phyloP scores from a whole-genome alignment of 2,329 filamentous ascomycete genomes.

The Colletotrichum coccodes region DNA sequence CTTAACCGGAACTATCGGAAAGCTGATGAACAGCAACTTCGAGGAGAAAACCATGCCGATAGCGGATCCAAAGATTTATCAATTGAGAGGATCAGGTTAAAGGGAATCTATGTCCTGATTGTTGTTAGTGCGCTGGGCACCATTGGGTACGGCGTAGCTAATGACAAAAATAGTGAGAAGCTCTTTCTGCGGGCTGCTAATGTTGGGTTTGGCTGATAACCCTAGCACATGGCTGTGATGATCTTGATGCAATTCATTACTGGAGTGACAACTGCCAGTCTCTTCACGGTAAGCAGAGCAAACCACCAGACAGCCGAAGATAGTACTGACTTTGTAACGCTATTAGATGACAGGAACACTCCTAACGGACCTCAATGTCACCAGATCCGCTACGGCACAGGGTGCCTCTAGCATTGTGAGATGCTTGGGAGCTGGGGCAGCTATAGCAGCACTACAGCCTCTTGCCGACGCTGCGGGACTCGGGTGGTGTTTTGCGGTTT shows the following conservation, averaged over 20 bases:
- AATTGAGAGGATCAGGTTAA: constrained; percentile 60
- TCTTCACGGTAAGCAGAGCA: constrained; percentile 23
- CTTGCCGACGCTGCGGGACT: constrained; percentile 28
- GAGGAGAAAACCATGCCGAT: neutral
- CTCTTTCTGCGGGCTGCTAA: neutral
- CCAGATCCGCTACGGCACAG: constrained; percentile 39
- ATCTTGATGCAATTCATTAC: constrained; percentile 32
- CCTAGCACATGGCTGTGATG: constrained; percentile 23
- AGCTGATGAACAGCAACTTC: neutral
- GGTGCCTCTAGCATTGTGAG: constrained; percentile 39
- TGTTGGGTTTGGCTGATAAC: neutral
- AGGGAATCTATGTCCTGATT: constrained; percentile 35
- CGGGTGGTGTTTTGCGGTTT: constrained; percentile 37
- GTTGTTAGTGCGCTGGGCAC: constrained; percentile 10
- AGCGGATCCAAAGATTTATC: constrained; percentile 45
- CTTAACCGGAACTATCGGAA: neutral
- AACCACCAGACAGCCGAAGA: no score
- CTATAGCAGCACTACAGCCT: constrained; percentile 37
- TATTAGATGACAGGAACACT: constrained; percentile 34
- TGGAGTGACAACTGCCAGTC: constrained; percentile 26
- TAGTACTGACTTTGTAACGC: neutral
- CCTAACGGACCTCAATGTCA: constrained; percentile 39
- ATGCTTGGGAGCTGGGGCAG: constrained; percentile 37
- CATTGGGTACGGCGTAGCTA: constrained; percentile 14
- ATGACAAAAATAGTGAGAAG: neutral